These are phyloP conservation scores for slime mould (Dictyostelium discoideum) DNA, from an alignment of 78 protist genomes.

Conservation along the genomic window dicty_2.7 NC_007089.4:820001-820500, in stretches of 20 bases:
- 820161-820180: not conserved
- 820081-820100: not conserved
- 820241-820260: not conserved
- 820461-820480: not conserved
- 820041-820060: constrained; percentile 49
- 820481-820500: not conserved
- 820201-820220: not conserved
- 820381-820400: not conserved
- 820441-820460: not conserved
- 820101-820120: not conserved
- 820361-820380: not conserved
- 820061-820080: constrained; percentile 49
- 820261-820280: no score
- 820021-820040: constrained; percentile 47
- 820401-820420: constrained; percentile 54
- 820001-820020: constrained; percentile 32
- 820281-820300: not conserved
- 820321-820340: not conserved
- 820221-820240: not conserved
- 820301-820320: not conserved
- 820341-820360: not conserved
- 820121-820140: not conserved
- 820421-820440: constrained; percentile 22
- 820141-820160: not conserved
- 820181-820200: not conserved